Evolutionary conservation across 2,329 filamentous ascomycete genomes (phyloP), one percentile per base, ranked within the genome.

Genomic region (Colletotrichum acutatum): DNA sequence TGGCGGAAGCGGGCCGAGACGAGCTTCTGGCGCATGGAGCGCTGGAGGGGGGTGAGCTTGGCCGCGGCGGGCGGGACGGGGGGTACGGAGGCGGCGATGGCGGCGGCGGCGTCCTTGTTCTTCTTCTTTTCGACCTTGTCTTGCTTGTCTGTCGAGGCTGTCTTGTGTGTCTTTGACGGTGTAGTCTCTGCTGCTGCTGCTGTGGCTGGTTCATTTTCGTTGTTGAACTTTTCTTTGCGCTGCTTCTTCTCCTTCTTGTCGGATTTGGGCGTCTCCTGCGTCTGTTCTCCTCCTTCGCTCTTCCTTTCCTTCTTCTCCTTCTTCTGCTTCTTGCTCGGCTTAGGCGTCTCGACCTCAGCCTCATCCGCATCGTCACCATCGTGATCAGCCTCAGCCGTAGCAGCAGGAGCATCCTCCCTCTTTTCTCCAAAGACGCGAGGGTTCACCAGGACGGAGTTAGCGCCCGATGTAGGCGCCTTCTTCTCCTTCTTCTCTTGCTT

Each of bases 1-100:
- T 98, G 95, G 75, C 97, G 95, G 89, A 99, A 99, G 71, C 97
- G 95, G 1, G 97, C 95, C 11, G 95, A 97, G 75, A 97, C 89
- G 75, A 99, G 91, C 86, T 99, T 99, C 80, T 95, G 93, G 74
- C 94, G 92, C 97, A 99, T 99, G 4, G 94, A 92, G 68, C 93
- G 91, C 86, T 99, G 97, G 69, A 99, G 91, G 4, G 97, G 95
- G 0, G 97, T 99, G 79, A 99, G 90, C 77, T 94, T 94, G 74
- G 83, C 80, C 32, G 84, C 80, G 46, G 85, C 81, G 42, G 85
- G 82, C 52, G 86, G 82, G 8, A 83, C 82, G 52, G 84, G 83
- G n/a, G 70, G 61, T 37, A 71, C 57, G 42, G 78, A 63, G 65
- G 79, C 77, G 46, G 75, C 22, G 32, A 76, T 74, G 73, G 76